These are phyloP conservation scores for Coix lacrymajobi DNA, from an alignment of 176 grass and related monocot genomes.

Conservation along the genomic window DNA sequence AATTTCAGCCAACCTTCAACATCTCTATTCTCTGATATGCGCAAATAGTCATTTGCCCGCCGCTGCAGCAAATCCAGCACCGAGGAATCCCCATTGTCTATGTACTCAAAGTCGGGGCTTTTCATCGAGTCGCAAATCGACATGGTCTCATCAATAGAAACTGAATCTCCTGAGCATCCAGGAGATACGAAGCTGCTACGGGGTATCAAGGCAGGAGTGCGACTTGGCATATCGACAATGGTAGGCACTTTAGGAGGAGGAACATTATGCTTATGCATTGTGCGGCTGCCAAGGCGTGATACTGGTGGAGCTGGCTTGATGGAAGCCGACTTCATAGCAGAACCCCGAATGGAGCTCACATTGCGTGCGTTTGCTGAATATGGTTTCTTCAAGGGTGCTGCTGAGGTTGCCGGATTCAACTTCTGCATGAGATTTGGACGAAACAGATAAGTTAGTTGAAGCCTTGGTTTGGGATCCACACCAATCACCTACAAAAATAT, in stretches of 20 bases:
- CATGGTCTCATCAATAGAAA: conserved; percentile 75
- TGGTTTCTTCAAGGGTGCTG: conserved; percentile 45
- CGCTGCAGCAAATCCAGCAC: conserved; percentile 63
- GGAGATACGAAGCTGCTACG: conserved; percentile 47
- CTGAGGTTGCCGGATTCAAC: conserved; percentile 27
- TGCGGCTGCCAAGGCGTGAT: not conserved
- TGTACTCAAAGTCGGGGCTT: conserved; percentile 90
- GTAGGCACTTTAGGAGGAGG: conserved; percentile 21
- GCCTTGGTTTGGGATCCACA: not conserved
- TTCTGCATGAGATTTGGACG: conserved; percentile 35
- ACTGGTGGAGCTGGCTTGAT: conserved; percentile 23
- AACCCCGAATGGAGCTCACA: conserved; percentile 8
- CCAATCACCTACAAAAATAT: not conserved
- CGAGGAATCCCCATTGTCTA: conserved; percentile 71
- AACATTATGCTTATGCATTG: conserved; percentile 1
- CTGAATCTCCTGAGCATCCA: conserved; percentile 51
- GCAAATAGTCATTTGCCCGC: conserved; percentile 64
- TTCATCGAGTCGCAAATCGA: conserved; percentile 89
- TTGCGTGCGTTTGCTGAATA: conserved; percentile 19
- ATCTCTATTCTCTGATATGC: conserved; percentile 59
- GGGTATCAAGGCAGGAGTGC: conserved; percentile 26
- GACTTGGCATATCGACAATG: not conserved
- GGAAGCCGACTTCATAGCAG: conserved; percentile 23
- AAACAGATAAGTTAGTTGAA: conserved; percentile 5
- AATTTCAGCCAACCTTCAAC: conserved; percentile 45